Base-by-base conservation (phyloP, 768 basidiomycete genomes). In the Guyanaporus albipodus region DNA sequence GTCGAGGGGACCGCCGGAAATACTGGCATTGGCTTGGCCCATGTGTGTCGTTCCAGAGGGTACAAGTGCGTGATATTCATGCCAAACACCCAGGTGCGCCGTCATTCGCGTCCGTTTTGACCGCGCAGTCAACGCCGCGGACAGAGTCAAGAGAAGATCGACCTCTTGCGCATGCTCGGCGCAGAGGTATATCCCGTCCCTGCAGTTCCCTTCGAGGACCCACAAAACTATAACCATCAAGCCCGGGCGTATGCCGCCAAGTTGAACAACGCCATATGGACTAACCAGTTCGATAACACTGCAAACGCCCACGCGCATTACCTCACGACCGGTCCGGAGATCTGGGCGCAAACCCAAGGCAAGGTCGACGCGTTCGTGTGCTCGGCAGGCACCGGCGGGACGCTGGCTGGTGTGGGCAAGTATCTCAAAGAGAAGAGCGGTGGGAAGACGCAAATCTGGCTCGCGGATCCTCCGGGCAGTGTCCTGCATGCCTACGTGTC, bases 51-150 rank as follows among this genome's bases (percentile, higher is more conserved):
- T 54, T 80, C 91, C 7, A 81, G 75, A 57, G 94, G 96, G 3
- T 98, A 99, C 75, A 89, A 85, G 64, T 98, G 96, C 66, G 95
- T 99, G 9, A 99, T 99, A 61, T 99, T 90, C 78, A 98, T 99
- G 95, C 95, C 95, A 24, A 75, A 96, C 66, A 91, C 86, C 4
- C 89, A 96, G 77, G 88, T 82, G 44, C 33, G 69, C 44, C 18
- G 11, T 31, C n/a, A 1, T 4, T 11, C n/a, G 6, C 34, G 2
- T 28, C 40, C n/a, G 2, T 17, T n/a, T 32, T 12, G 6, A 32
- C 7, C 31, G 12, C 31, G 15, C n/a, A 32, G 15, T 12, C 28
- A 15, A n/a, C 7, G 14, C 10, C 18, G 14, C 23, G 15, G 4
- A 24, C 59, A 96, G 87, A 92, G 88, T 63, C 93, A 95, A 71